Base-by-base conservation (phyloP, 768 basidiomycete genomes). In the Naganishia onofrii region DNA sequence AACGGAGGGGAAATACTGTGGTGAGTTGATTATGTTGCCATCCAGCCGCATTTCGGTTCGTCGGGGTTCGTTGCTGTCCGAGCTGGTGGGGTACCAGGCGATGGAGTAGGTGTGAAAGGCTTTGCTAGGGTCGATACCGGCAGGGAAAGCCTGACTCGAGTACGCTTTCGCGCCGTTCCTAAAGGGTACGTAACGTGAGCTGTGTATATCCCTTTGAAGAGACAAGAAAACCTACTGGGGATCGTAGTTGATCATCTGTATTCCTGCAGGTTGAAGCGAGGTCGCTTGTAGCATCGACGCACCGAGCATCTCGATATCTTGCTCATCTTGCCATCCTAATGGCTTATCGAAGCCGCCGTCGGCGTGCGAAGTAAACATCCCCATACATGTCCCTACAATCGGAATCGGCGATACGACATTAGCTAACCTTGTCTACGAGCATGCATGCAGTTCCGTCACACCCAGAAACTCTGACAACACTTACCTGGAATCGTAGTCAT, bases 191-290 rank as follows among this genome's bases (percentile, higher is more conserved):
- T n/a, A 29, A 19, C 10, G n/a, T 63, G 36, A 70, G 56, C 36
- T 1, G 10, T 63, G 13, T 42, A n/a, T 26, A 7, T 2, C 15
- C 0, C 5, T 44, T 12, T 44, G 29, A 1, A 13, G 8, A 7
- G 28, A 31, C 17, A 31, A 13, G 21, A 10, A 32, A 3, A 69
- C 44, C 26, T 21, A 65, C 70, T 74, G 34, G n/a, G 69, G 60
- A 28, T 70, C 70, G 46, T 57, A 69, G 58, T 74, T 69, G 26
- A 70, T 69, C 55, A 72, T 44, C 69, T 74, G 71, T 17, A 74
- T 63, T 15, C 73, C 73, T 34, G 57, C 48, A 23, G 65, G 55
- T 17, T 42, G 38, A 12, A 44, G 53, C 10, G 51, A 38, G 21
- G 51, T 52, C n/a, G 54, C 26, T 6, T 31, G 54, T 7, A 29